Base-by-base conservation (phyloP, 108 stramenopile genomes). In the Cylindrotheca closterium region DNA sequence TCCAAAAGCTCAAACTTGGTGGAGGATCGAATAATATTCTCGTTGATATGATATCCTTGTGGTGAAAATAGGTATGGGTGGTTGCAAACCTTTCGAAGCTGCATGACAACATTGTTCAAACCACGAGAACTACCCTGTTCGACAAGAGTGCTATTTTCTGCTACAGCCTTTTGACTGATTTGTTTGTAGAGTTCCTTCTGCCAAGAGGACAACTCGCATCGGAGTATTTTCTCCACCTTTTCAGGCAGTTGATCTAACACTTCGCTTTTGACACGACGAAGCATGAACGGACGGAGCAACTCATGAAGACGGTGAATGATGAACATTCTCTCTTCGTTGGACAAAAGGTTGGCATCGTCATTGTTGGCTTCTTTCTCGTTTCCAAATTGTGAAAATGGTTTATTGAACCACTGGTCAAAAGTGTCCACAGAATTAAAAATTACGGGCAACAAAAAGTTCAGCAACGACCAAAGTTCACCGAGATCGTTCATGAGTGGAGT, bases 1-100 rank as follows among this genome's bases (percentile, higher is more conserved):
- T 99, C 97, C 52, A 99, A 67, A 17, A 96, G 80, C 8, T 83
- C 81, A 19, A 99, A 55, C 75, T 99, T 99, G 45, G 94, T 94
- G 19, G 91, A 95, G 23, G 93, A 80, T 18, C 81, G 82, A 48
- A 97, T 82, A 30, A 98, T 67, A 37, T 78, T 73, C 2, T 90
- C 79, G 51, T 89, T 87, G 61, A 94, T 86, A 24, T 78, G 79
- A 66, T 89, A 89, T 12, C 89, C 93, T 63, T 87, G 83, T 22
- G 85, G 80, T 21, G 81, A 77, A 70, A 94, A 95, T 12, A 95
- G 75, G 47, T 72, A 92, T 1, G 96, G 96, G 67, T 97, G 94
- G 52, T 94, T 95, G 78, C 89, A 86, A 1, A 92, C 88, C 65
- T 97, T 97, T 31, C 93, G 80, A 7, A 97, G 81, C 71, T 97